Evolutionary conservation across 208 protist genomes (phyloP).

Genomic region (Trypanosoma lewisi): DNA sequence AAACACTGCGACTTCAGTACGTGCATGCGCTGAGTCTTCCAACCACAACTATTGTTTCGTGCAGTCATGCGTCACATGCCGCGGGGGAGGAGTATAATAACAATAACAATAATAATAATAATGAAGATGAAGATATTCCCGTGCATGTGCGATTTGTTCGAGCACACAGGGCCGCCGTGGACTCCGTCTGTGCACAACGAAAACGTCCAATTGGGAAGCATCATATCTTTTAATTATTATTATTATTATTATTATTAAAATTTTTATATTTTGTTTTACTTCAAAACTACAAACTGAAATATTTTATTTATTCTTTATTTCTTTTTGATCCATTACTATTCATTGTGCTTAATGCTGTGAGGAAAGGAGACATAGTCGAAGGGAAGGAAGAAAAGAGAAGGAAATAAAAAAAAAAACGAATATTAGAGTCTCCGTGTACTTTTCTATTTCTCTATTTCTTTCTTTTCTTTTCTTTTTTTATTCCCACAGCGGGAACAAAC

Average conservation of each 20-base stretch:
- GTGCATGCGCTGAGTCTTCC: constrained; percentile 49
- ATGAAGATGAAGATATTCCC: constrained; percentile 40
- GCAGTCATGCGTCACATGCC: background rate
- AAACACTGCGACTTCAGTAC: constrained; percentile 45
- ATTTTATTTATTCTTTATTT: background rate
- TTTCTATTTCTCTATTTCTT: no score
- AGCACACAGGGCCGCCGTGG: constrained; percentile 71
- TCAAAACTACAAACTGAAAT: no score
- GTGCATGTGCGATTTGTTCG: constrained; percentile 76
- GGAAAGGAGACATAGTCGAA: no score
- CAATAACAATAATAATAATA: background rate
- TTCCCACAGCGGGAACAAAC: no score
- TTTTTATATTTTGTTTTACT: background rate
- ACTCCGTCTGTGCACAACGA: constrained; percentile 46
- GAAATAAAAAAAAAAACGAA: no score
- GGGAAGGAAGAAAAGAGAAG: no score
- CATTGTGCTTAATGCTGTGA: no score
- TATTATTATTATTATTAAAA: background rate
- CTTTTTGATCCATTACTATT: background rate
- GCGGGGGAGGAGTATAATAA: background rate
- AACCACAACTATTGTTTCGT: constrained; percentile 39
- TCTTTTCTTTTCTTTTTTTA: no score
- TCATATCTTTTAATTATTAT: constrained; percentile 1
- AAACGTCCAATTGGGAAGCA: constrained; percentile 3
- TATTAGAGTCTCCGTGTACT: no score